Conservation (phyloP, 306 rosid genomes). For the Fagus sylvatica region DNA sequence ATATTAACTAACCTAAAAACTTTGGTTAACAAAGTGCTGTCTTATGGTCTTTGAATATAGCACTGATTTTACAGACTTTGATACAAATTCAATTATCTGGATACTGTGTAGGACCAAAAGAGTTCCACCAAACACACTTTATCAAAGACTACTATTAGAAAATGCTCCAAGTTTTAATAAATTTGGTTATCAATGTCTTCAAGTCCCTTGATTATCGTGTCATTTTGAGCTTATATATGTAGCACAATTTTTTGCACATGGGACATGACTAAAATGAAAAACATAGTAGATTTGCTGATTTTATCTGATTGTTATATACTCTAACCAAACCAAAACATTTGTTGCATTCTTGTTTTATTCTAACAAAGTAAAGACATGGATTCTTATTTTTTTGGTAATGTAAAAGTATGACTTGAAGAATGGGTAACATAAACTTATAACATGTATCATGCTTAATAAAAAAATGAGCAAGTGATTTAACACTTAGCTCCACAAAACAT, state of each 20-base stretch:
- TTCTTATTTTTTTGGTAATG: too few species aligned
- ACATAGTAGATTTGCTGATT: too few species aligned
- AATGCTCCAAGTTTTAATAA: background rate
- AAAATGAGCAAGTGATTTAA: background rate
- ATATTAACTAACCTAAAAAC: background rate
- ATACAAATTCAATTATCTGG: background rate
- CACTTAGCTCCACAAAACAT: conserved; percentile 17
- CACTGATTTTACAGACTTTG: background rate
- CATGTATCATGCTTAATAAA: background rate
- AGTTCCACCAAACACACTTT: background rate
- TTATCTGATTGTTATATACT: too few species aligned
- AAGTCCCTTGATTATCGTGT: conserved; percentile 5
- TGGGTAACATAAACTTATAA: too few species aligned
- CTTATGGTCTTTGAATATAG: background rate
- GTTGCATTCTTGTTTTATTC: too few species aligned
- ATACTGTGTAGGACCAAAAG: background rate
- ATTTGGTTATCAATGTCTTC: conserved; percentile 22
- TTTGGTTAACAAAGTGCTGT: background rate
- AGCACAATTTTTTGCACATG: background rate
- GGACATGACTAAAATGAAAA: too few species aligned
- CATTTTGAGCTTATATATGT: background rate
- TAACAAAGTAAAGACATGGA: too few species aligned
- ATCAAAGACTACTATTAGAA: background rate
- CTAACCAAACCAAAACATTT: too few species aligned
- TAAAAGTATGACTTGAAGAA: too few species aligned